Base-by-base conservation (phyloP, 352 stramenopile genomes). In the Pythium apleroticum region DNA sequence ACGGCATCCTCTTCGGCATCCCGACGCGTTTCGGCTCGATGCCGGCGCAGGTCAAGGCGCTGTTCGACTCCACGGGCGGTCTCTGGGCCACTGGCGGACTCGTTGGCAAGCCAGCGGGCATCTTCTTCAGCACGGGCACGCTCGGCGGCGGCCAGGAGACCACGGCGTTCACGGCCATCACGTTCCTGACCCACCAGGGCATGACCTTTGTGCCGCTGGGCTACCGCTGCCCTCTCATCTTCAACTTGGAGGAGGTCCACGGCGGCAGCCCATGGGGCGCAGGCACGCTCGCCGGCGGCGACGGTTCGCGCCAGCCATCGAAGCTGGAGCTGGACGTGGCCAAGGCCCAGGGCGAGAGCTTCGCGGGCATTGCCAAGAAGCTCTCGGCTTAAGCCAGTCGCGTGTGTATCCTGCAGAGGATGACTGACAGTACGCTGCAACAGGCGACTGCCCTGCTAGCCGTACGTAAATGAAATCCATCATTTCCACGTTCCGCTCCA, bases 1-100 rank as follows among this genome's bases (percentile, higher is more conserved):
- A 97, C 65, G 91, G 89, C 50, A 69, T 98, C 57, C 66, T 97
- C 10, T 92, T 98, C 46, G 90, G 91, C 59, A 67, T 97, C 61
- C 82, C 84, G 22, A 96, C 89, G 55, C 84, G 90, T 14, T 96
- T 92, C 60, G 90, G 90, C 65, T 80, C 78, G 35, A 45, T 75
- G 12, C 60, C 73, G 20, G 77, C 88, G 17, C 85, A 96, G 72
- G 75, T 95, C 54, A 92, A 93, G 80, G 66, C 78, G 17, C 78
- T 94, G 58, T 82, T 90, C 17, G 87, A 95, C 71, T 53, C 66
- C 25, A 85, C 67, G 20, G 87, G 87, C 31, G 60, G 69, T 33
- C 76, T 92, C 17, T 96, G 86, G 86, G 53, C 74, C 46, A 73
- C 43, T 17, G 85, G 86, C 24, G 74, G 66, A 11, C 73, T 95